phyloP scores from a whole-genome alignment of 805 yeast genomes.

The Wickerhamomyces sydowiorum region DNA sequence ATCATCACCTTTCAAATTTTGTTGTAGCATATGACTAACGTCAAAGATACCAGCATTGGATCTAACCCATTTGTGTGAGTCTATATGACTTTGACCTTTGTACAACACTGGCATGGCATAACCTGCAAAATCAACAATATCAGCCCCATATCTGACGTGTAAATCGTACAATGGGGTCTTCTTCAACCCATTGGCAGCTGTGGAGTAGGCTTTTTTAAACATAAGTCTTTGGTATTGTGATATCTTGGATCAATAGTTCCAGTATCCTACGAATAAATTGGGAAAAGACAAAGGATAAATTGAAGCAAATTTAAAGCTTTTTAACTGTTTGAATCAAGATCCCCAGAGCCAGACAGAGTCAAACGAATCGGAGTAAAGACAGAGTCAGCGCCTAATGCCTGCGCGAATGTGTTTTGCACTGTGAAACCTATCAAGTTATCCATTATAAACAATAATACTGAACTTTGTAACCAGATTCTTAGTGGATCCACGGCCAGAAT shows the following conservation, averaged over 20 bases:
- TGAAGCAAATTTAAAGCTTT: not conserved
- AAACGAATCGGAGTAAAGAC: not conserved
- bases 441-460: not conserved
- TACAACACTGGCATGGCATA: slow-evolving; percentile 91
- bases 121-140: slow-evolving; percentile 96
- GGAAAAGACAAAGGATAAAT: not conserved
- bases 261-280: no score
- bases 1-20: slow-evolving; percentile 63
- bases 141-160: slow-evolving; percentile 75
- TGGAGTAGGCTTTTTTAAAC: slow-evolving; percentile 9
- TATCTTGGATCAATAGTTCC: not conserved
- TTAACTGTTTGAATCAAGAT: not conserved
- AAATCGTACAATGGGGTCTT: slow-evolving; percentile 79
- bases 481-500: no score
- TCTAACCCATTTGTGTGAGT: slow-evolving; percentile 94
- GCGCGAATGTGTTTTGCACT: not conserved
- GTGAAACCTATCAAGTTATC: not conserved
- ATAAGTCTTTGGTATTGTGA: not conserved
- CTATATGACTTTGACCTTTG: slow-evolving; percentile 79
- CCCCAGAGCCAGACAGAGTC: not conserved
- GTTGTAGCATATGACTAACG: slow-evolving; percentile 97
- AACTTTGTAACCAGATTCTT: not conserved
- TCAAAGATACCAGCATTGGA: slow-evolving; percentile 85
- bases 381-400: no score
- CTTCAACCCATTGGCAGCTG: slow-evolving; percentile 13